Conservation (phyloP, 176 grass and related monocot species). For the Aegilops tauschii region DNA sequence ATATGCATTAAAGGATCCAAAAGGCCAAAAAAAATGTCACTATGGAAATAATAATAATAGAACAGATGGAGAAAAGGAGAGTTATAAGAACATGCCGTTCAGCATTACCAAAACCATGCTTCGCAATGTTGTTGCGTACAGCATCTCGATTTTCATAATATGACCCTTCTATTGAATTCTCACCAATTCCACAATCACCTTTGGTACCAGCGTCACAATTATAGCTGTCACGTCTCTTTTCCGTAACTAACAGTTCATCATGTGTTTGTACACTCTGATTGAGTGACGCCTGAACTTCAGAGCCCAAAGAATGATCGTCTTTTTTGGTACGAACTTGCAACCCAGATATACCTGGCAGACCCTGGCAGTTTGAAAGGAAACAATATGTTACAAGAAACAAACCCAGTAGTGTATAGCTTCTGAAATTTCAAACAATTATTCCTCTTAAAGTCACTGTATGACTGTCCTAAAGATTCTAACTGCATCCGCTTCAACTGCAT, state of each 20-base stretch:
- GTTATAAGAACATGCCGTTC: slow-evolving; percentile 51
- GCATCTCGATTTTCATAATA: slow-evolving; percentile 33
- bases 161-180: slow-evolving; percentile 31
- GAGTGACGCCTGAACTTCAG: slow-evolving; percentile 28
- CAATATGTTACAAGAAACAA: slow-evolving; percentile 9
- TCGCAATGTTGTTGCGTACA: slow-evolving; percentile 12
- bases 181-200: slow-evolving; percentile 20
- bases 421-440: background rate
- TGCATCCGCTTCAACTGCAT: background rate
- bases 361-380: slow-evolving; percentile 39
- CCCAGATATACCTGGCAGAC: slow-evolving; percentile 23
- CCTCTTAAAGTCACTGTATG: background rate
- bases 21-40: background rate
- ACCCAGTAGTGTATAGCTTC: background rate
- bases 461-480: background rate
- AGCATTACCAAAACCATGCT: slow-evolving; percentile 58
- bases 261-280: slow-evolving; percentile 16
- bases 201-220: slow-evolving; percentile 23
- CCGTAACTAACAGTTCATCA: slow-evolving; percentile 11
- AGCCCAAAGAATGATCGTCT: background rate
- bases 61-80: slow-evolving; percentile 11
- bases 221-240: background rate
- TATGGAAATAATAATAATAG: slow-evolving; percentile 8
- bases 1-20: slow-evolving; percentile 4
- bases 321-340: slow-evolving; percentile 20